These are phyloP conservation scores for Suillus sp. DNA, from an alignment of 768 basidiomycete genomes.

Conservation along the genomic window DNA sequence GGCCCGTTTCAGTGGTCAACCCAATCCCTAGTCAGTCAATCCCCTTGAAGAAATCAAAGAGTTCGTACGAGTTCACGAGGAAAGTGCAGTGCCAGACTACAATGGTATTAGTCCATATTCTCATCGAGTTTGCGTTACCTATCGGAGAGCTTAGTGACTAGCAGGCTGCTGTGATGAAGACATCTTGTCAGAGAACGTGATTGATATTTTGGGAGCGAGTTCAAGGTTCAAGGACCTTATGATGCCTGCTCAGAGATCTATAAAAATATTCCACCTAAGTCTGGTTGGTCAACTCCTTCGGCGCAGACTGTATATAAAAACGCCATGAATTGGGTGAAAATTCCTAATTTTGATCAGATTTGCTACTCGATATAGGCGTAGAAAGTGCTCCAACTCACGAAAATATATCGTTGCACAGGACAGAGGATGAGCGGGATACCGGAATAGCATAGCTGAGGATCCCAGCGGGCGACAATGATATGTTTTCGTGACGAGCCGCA, in stretches of 20 bases:
- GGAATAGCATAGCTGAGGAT: no score
- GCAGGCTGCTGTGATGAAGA: background rate
- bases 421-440: no score
- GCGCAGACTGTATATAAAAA: background rate
- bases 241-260: background rate
- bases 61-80: constrained; percentile 65
- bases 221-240: background rate
- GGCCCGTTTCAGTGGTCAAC: constrained; percentile 82
- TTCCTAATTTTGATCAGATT: background rate
- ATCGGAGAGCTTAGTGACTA: constrained; percentile 64
- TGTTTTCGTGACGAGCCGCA: no score
- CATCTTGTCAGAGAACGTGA: background rate
- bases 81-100: constrained; percentile 76
- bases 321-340: background rate
- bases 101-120: background rate
- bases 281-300: background rate
- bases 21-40: constrained; percentile 32
- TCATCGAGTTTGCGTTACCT: constrained; percentile 23
- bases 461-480: no score
- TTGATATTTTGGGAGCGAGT: background rate
- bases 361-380: background rate
- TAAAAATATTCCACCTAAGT: background rate
- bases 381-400: background rate
- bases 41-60: background rate
- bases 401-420: no score